These are phyloP conservation scores for Tulasnella sp. DNA, from an alignment of 768 basidiomycete genomes.

Conservation along the genomic window DNA sequence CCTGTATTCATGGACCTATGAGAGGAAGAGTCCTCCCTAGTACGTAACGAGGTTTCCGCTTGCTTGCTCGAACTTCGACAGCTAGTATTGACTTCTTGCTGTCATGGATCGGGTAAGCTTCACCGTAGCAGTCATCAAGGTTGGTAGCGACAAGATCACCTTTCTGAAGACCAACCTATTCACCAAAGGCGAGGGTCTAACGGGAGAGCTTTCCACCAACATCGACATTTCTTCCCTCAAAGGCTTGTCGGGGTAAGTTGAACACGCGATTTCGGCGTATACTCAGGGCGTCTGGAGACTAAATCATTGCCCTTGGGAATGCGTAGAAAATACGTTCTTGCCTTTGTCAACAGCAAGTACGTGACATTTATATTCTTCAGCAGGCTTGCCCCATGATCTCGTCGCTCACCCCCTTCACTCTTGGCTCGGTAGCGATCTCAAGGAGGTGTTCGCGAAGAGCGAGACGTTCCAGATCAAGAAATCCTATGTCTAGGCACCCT, in stretches of 20 bases:
- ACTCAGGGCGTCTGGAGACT: background rate
- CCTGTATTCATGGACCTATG: background rate
- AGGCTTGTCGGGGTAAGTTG: background rate
- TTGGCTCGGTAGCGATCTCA: background rate
- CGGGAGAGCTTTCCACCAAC: background rate
- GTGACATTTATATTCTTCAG: background rate
- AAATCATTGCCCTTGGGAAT: background rate
- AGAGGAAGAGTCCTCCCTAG: background rate
- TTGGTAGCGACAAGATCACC: background rate
- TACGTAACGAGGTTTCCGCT: background rate
- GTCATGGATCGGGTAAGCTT: background rate
- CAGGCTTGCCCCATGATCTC: background rate
- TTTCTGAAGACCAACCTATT: background rate
- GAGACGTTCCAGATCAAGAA: background rate
- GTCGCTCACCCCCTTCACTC: background rate
- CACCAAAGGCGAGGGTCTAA: background rate
- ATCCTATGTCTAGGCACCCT: background rate
- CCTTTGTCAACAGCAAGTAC: background rate
- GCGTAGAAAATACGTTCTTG: background rate
- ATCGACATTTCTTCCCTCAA: background rate
- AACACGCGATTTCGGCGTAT: background rate
- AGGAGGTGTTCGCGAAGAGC: background rate
- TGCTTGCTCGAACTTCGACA: background rate
- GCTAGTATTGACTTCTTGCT: background rate
- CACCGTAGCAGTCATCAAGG: background rate